Conservation (phyloP, 331 rosid genomes). For the Acacia concinna region DNA sequence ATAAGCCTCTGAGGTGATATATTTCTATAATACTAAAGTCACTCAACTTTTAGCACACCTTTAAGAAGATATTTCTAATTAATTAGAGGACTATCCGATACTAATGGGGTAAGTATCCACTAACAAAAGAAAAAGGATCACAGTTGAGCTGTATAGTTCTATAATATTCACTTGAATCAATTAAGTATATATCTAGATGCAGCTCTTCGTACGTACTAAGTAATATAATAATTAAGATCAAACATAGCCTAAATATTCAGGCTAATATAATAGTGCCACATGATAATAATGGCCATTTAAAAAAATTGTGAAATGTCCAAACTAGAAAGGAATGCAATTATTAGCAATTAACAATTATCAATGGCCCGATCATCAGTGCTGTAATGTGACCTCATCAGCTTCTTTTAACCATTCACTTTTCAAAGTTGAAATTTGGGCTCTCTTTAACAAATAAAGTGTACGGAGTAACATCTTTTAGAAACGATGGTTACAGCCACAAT, state of each 20-base stretch:
- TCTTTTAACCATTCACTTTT: background rate
- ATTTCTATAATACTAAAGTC: background rate
- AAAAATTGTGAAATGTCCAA: background rate
- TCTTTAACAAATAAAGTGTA: background rate
- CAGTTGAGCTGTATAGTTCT: background rate
- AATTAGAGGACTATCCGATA: background rate
- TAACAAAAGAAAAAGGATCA: background rate
- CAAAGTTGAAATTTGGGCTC: background rate
- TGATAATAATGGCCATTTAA: background rate
- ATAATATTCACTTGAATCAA: background rate
- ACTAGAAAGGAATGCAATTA: background rate
- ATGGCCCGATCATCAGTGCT: background rate
- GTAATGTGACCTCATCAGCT: background rate
- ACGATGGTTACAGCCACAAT: slow-evolving; percentile 26
- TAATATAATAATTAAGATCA: background rate
- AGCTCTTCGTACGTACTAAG: background rate
- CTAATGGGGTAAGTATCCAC: background rate
- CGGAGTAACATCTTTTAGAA: background rate
- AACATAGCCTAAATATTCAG: background rate
- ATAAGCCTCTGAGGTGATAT: background rate
- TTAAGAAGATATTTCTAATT: background rate
- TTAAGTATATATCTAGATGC: background rate
- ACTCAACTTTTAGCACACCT: background rate
- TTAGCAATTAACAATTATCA: background rate
- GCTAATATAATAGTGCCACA: background rate